A percentile compares a stretch with the other conserved stretches of the same genome.
Evolutionary conservation across 371 early-diverging fungal genomes (phyloP).

Genomic region (Encephalitozoon intestinalis): DNA sequence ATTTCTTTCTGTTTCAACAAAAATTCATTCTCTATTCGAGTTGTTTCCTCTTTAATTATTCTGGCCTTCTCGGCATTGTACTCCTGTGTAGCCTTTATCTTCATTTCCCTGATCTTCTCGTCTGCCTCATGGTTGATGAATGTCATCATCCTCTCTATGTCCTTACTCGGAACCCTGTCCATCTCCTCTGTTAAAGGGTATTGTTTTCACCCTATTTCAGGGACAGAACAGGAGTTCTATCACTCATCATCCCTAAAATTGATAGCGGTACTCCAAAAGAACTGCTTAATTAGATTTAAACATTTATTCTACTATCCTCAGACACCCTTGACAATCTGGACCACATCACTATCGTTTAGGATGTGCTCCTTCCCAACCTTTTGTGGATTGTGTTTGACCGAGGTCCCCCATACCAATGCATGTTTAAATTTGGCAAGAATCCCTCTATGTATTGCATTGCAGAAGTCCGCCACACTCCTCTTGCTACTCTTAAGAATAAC

Average conservation of each 20-base stretch:
- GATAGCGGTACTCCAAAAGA: background rate
- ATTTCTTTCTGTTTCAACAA: conserved; percentile 41
- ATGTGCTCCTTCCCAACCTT: conserved; percentile 93
- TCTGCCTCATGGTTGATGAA: conserved; percentile 60
- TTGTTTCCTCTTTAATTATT: conserved; percentile 30
- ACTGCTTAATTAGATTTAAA: no score
- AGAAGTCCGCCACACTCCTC: conserved; percentile 80
- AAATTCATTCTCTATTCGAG: conserved; percentile 31
- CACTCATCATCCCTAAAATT: background rate
- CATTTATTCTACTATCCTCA: conserved; percentile 19
- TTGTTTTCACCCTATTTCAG: background rate
- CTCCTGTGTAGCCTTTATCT: conserved; percentile 55
- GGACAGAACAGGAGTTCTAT: background rate
- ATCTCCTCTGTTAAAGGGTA: conserved; percentile 18
- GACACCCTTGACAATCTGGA: conserved; percentile 79
- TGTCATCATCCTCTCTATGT: conserved; percentile 60
- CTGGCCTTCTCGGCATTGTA: conserved; percentile 54
- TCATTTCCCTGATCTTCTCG: conserved; percentile 58
- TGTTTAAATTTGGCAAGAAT: conserved; percentile 86
- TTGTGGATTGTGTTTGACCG: conserved; percentile 93
- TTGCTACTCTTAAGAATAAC: conserved; percentile 75
- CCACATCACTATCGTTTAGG: conserved; percentile 90
- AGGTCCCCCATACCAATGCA: conserved; percentile 93
- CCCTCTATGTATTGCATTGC: conserved; percentile 89
- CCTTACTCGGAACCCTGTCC: conserved; percentile 46